Percentiles rank a stretch among this genome's conserved stretches.
These are phyloP conservation scores for Balakata baccata DNA, from an alignment of 345 rosid genomes.

Conservation along the genomic window DNA sequence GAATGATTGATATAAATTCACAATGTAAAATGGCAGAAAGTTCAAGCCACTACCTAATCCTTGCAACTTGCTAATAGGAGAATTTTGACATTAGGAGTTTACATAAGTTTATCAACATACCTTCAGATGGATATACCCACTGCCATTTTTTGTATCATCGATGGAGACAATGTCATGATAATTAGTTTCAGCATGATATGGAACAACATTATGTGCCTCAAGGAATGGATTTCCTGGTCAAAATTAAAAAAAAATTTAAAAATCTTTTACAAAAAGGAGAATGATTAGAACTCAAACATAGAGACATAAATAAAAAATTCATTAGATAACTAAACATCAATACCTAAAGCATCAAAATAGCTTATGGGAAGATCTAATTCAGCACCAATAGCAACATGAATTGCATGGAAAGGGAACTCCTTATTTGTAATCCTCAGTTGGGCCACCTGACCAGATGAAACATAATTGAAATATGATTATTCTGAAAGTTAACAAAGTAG, in stretches of 20 bases:
- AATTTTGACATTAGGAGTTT: not conserved
- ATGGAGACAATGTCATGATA: conserved; percentile 61
- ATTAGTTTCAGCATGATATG: conserved; percentile 60
- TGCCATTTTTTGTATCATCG: conserved; percentile 32
- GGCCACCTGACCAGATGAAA: conserved; percentile 54
- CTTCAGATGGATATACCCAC: conserved; percentile 58
- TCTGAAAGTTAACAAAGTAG: not conserved
- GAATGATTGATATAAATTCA: not conserved
- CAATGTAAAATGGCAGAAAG: not conserved
- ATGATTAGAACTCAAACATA: conserved; percentile 15
- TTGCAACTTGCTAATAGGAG: not conserved
- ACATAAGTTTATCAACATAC: conserved; percentile 33
- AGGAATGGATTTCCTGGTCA: conserved; percentile 66
- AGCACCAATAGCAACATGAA: conserved; percentile 73
- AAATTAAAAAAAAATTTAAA: conserved; percentile 24
- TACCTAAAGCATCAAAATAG: conserved; percentile 73
- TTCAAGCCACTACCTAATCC: not conserved
- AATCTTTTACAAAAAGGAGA: no score
- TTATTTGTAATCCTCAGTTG: conserved; percentile 66
- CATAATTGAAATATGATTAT: not conserved
- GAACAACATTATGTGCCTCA: conserved; percentile 61
- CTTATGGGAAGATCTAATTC: conserved; percentile 66
- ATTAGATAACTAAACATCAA: not conserved
- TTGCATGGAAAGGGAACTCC: conserved; percentile 41
- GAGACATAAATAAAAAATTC: conserved; percentile 12